Conservation (phyloP, 2,329 filamentous ascomycete species). For the Pezizomycotina sp. region DNA sequence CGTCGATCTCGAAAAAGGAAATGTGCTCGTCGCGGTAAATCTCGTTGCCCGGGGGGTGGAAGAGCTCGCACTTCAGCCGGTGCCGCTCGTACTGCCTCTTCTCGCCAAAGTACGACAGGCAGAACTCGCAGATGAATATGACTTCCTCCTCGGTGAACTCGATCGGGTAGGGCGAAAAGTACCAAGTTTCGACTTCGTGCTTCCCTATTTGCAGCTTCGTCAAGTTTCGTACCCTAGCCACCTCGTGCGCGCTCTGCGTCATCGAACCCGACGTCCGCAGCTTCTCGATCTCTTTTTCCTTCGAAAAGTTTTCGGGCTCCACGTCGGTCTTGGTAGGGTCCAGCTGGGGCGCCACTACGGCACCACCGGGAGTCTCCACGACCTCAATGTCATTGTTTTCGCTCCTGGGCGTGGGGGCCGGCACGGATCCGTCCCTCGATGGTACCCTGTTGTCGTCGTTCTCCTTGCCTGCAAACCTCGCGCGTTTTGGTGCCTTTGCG, state of each 20-base stretch:
- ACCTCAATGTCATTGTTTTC: conserved; percentile 17
- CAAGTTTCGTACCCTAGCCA: conserved; percentile 88
- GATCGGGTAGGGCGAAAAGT: conserved; percentile 93
- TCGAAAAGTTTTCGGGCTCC: conserved; percentile 46
- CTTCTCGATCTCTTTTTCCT: conserved; percentile 91
- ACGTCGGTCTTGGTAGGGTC: conserved; percentile 13
- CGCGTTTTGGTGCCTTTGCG: conserved; percentile 12
- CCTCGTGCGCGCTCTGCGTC: conserved; percentile 96
- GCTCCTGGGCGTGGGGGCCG: conserved; percentile 11
- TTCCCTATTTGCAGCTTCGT: conserved; percentile 87
- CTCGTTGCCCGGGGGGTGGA: conserved; percentile 91
- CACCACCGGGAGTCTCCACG: conserved; percentile 16
- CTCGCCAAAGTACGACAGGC: conserved; percentile 76
- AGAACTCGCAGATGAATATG: conserved; percentile 96
- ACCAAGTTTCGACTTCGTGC: conserved; percentile 90
- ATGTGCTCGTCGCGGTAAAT: conserved; percentile 91
- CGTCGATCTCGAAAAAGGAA: conserved; percentile 95
- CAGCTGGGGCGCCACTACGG: conserved; percentile 15
- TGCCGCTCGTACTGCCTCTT: conserved; percentile 70
- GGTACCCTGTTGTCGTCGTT: conserved; percentile 20
- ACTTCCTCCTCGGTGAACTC: conserved; percentile 74
- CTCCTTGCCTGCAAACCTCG: conserved; percentile 19
- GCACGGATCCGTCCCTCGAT: conserved; percentile 6
- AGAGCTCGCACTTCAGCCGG: conserved; percentile 71
- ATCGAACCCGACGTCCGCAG: conserved; percentile 86